phyloP scores from a whole-genome alignment of 1,139 yeast genomes.

The Saccharomyces hybrid region DNA sequence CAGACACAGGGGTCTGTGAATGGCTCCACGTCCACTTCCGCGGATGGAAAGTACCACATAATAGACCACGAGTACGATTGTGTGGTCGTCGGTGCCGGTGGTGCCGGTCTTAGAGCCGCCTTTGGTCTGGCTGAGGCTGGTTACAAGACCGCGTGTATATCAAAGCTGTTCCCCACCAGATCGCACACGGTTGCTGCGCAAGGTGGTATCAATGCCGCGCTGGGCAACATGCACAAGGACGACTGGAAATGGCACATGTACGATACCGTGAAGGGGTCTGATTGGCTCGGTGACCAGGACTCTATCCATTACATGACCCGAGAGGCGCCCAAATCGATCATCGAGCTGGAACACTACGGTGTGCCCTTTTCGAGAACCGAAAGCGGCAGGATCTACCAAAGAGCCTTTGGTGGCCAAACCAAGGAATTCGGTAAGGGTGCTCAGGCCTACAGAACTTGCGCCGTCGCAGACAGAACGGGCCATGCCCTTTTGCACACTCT shows the following conservation, averaged over 20 bases:
- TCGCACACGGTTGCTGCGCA: slow-evolving; percentile 99
- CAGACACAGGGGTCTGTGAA: neutral
- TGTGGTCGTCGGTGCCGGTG: slow-evolving; percentile 98
- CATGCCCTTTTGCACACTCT: slow-evolving; percentile 94
- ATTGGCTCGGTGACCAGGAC: slow-evolving; percentile 99
- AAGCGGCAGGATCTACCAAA: slow-evolving; percentile 94
- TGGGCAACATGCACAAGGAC: slow-evolving; percentile 92
- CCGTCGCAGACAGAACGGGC: slow-evolving; percentile 98
- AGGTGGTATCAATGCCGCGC: slow-evolving; percentile 98
- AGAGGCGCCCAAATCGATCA: slow-evolving; percentile 94
- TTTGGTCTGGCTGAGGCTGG: slow-evolving; percentile 97
- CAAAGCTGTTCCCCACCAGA: slow-evolving; percentile 96
- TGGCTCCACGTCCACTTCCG: slow-evolving; percentile 1
- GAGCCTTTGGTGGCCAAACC: slow-evolving; percentile 98
- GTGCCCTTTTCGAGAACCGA: slow-evolving; percentile 97
- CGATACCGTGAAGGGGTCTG: slow-evolving; percentile 99
- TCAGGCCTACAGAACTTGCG: slow-evolving; percentile 98
- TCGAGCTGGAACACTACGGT: slow-evolving; percentile 96
- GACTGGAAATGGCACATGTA: slow-evolving; percentile 99
- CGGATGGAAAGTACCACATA: slow-evolving; percentile 67
- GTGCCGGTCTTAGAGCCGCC: slow-evolving; percentile 98
- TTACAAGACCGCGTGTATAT: slow-evolving; percentile 93
- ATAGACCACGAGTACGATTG: slow-evolving; percentile 97
- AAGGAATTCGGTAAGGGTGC: slow-evolving; percentile 96
- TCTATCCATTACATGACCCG: slow-evolving; percentile 98